Evolutionary conservation across 176 grass and related monocot genomes (phyloP), one percentile per base, ranked within the genome.

Genomic region (Ampelocalamus luodianensis): DNA sequence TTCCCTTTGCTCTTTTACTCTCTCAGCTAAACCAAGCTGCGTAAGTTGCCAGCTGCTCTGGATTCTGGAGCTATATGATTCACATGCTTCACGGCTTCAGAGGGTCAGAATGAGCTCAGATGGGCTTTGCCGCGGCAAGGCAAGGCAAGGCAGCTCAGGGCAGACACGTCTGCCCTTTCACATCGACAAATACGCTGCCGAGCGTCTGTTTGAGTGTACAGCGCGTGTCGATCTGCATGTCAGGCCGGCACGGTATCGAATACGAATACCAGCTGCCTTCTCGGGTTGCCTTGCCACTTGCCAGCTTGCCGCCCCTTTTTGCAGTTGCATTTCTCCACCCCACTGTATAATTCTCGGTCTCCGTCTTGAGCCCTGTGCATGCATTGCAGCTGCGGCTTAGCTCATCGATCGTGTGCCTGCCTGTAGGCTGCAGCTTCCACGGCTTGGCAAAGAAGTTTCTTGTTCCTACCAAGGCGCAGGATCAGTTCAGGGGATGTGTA

Each of bases 361-460:
- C 46, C 54, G 8, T 65, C 58, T 88, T 74, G 75, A 73, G 81
- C 87, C 55, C 45, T 54, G 80, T 13, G 80, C 44, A 9, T 63
- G 72, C 86, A 69, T 34, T 17, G 68, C 1, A 16, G 46, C 3
- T n/a, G 36, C 79, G 8, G 34, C 68, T 26, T 39, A 45, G 43
- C 43, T 74, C 27, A 16, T 75, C 58, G 45, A 74, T 71, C 68
- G 64, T 32, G 49, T 3, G 54, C 39, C 13, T 46, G 27, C 27
- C 13, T 46, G 27, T 17, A n/a, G 46, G 36, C 63, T 6, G 34
- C 67, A 32, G 60, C 22, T 44, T 60, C 65, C 53, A 61, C 24
- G 9, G 22, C 61, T 62, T 48, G 62, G 5, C 6, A 46, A 60
- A 58, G 46, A 73, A 49, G 68, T 73, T 84, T 68, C 78, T 39